Conservation (phyloP, 768 basidiomycete genomes). For the Phanerodontia chrysosporium region DNA sequence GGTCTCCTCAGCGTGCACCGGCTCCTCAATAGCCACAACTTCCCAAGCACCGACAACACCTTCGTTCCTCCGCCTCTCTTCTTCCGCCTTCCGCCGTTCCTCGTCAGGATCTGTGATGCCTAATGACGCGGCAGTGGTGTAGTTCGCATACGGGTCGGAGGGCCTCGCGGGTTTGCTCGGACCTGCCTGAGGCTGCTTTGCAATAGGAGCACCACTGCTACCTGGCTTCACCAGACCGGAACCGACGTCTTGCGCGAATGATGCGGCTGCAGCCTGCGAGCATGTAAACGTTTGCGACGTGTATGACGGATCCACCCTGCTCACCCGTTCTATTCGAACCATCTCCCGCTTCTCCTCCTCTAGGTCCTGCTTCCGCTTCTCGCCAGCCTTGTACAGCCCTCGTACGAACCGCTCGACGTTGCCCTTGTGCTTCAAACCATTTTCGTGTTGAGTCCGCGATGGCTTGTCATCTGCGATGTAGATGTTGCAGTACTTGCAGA, state of each 20-base stretch:
- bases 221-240: slow-evolving; percentile 53
- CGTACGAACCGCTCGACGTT: slow-evolving; percentile 91
- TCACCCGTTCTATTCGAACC: slow-evolving; percentile 76
- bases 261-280: slow-evolving; percentile 68
- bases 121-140: slow-evolving; percentile 82
- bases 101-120: slow-evolving; percentile 78
- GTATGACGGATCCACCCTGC: slow-evolving; percentile 11
- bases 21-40: slow-evolving; percentile 40
- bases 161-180: slow-evolving; percentile 38
- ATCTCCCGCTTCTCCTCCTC: slow-evolving; percentile 90
- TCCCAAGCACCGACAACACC: slow-evolving; percentile 81
- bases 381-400: slow-evolving; percentile 88
- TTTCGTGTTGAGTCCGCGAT: slow-evolving; percentile 88
- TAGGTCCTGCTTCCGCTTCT: slow-evolving; percentile 77
- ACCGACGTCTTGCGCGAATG: slow-evolving; percentile 76
- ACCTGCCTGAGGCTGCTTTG: slow-evolving; percentile 34
- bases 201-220: slow-evolving; percentile 27
- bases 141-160: slow-evolving; percentile 72
- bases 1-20: slow-evolving; percentile 20
- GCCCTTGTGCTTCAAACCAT: slow-evolving; percentile 89
- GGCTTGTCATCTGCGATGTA: slow-evolving; percentile 96
- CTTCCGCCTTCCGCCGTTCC: slow-evolving; percentile 57
- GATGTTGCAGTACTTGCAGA: slow-evolving; percentile 96
- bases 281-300: not conserved
- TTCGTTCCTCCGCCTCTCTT: slow-evolving; percentile 53